Percentiles rank a stretch among this genome's conserved stretches.
These are phyloP conservation scores for Kockovaella imperatae DNA, from an alignment of 768 basidiomycete genomes.

Conservation along the genomic window DNA sequence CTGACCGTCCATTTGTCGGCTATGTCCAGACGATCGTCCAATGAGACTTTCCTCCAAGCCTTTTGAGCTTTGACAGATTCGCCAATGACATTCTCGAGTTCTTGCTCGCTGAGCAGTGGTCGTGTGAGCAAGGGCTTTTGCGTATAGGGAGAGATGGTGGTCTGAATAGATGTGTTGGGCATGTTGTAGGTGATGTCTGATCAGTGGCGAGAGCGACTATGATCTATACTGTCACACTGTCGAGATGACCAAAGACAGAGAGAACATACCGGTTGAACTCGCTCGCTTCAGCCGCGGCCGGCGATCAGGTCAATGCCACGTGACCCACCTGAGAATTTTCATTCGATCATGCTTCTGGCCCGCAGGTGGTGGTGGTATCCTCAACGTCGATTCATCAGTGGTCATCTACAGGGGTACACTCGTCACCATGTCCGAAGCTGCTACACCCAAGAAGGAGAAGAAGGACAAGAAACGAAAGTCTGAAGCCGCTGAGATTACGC, in stretches of 20 bases:
- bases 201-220: too few relatives aligned
- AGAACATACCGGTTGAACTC: neutral
- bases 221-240: too few relatives aligned
- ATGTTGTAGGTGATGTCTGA: constrained; percentile 2
- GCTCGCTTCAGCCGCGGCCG: neutral
- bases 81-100: constrained; percentile 58
- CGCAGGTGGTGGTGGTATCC: too few relatives aligned
- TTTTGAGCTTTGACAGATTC: constrained; percentile 63
- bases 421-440: constrained; percentile 24
- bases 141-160: constrained; percentile 74
- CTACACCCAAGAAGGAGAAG: constrained; percentile 42
- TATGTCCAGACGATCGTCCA: constrained; percentile 61
- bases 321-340: too few relatives aligned
- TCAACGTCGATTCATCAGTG: too few relatives aligned
- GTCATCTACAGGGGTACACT: neutral
- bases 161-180: constrained; percentile 55
- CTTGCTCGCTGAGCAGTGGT: constrained; percentile 55
- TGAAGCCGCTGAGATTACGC: constrained; percentile 35
- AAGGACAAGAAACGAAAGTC: constrained; percentile 43
- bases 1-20: constrained; percentile 64
- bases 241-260: neutral
- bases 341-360: too few relatives aligned
- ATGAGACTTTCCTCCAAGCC: constrained; percentile 57
- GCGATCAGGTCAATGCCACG: too few relatives aligned
- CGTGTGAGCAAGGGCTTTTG: constrained; percentile 63